Conservation (phyloP, 2,329 filamentous ascomycete genomes). For the Drechslerella coelobrocha region DNA sequence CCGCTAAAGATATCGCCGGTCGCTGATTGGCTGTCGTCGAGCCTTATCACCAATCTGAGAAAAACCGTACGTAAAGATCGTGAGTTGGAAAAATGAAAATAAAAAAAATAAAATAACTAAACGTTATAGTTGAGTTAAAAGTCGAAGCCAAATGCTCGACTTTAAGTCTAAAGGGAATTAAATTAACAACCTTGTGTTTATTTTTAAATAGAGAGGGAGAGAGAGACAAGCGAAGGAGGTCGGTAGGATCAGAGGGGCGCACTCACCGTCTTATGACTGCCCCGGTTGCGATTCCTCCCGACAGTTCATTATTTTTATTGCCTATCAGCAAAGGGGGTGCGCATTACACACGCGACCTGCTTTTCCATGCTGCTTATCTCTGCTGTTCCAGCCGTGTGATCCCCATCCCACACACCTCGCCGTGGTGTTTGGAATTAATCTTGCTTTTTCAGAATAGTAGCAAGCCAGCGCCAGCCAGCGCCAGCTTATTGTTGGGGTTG, state of each 20-base stretch:
- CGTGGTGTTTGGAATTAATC: too few species aligned
- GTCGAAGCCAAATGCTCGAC: too few species aligned
- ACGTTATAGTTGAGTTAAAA: too few species aligned
- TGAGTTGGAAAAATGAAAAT: neutral
- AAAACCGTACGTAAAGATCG: conserved; percentile 1
- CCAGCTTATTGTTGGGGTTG: too few species aligned
- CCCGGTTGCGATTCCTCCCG: neutral
- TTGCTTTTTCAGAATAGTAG: neutral
- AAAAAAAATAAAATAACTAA: neutral
- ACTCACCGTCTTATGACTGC: neutral
- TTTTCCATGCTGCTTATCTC: neutral
- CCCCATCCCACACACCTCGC: neutral
- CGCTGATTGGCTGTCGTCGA: too few species aligned
- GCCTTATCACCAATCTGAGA: too few species aligned
- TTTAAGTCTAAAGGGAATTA: neutral
- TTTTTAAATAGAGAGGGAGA: neutral
- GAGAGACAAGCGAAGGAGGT: neutral
- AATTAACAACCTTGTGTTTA: neutral
- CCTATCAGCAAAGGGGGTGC: conserved; percentile 2
- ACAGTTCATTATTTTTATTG: too few species aligned
- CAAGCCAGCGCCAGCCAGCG: too few species aligned
- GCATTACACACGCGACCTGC: neutral
- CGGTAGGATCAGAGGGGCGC: too few species aligned
- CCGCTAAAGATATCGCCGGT: neutral
- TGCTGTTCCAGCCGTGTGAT: conserved; percentile 2